Percentiles rank a stretch among this genome's conserved stretches.
Evolutionary conservation across 371 early-diverging fungal genomes (phyloP).

Genomic region (Mycotypha africana): DNA sequence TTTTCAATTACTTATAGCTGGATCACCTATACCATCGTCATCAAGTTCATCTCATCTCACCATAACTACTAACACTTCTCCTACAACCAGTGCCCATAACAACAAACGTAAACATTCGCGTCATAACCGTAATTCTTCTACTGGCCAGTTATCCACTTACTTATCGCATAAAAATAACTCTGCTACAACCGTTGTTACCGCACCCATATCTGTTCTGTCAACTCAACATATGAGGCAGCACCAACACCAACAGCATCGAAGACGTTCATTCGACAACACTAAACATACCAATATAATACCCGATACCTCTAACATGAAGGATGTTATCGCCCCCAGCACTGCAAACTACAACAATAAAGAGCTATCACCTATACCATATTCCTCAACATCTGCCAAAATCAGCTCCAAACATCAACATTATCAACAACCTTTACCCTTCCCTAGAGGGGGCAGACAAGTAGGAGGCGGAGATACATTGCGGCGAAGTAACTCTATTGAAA

Average conservation of each 20-base stretch:
- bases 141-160: constrained; percentile 15
- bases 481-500: constrained; percentile 23
- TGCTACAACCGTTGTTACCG: too few relatives aligned
- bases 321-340: too few relatives aligned
- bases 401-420: constrained; percentile 9
- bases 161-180: not conserved
- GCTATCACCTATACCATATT: constrained; percentile 11
- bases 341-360: constrained; percentile 1
- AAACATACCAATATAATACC: not conserved
- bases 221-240: too few relatives aligned
- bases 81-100: too few relatives aligned
- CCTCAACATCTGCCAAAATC: constrained; percentile 15
- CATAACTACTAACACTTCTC: too few relatives aligned
- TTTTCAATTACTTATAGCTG: not conserved
- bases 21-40: constrained; percentile 19
- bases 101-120: constrained; percentile 7
- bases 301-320: too few relatives aligned
- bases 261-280: constrained; percentile 29
- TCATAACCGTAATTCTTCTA: constrained; percentile 30
- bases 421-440: constrained; percentile 26
- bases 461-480: constrained; percentile 3
- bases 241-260: constrained; percentile 21
- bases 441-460: constrained; percentile 37
- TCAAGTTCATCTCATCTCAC: not conserved
- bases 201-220: too few relatives aligned